Conservation (phyloP, 768 basidiomycete genomes). For the Daedalea quercina region DNA sequence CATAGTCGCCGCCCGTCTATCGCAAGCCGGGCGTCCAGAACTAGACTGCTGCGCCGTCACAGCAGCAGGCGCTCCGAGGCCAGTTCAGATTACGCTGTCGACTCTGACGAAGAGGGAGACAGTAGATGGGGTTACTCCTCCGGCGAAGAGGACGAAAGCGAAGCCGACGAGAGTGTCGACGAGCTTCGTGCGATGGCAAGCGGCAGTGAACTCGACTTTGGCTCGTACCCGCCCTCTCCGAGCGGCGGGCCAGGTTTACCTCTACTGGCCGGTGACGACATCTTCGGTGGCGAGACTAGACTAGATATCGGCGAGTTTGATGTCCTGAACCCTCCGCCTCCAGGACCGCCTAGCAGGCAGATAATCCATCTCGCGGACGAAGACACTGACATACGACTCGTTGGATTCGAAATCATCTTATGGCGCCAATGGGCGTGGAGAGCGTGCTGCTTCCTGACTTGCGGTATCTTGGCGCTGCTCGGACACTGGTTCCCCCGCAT, state of each 20-base stretch:
- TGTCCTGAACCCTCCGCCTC: constrained; percentile 60
- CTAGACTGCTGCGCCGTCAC: constrained; percentile 42
- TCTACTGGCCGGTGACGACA: constrained; percentile 67
- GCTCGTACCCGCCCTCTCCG: constrained; percentile 65
- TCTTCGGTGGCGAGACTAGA: constrained; percentile 79
- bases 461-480: constrained; percentile 70
- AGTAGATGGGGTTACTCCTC: constrained; percentile 95
- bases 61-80: constrained; percentile 46
- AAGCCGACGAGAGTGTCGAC: constrained; percentile 30
- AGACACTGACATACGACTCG: constrained; percentile 79
- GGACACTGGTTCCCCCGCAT: constrained; percentile 92
- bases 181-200: constrained; percentile 34
- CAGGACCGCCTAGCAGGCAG: constrained; percentile 81
- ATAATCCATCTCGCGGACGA: constrained; percentile 84
- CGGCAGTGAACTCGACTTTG: constrained; percentile 61
- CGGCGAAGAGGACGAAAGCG: constrained; percentile 63
- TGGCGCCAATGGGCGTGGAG: constrained; percentile 71
- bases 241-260: constrained; percentile 59
- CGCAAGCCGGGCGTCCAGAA: constrained; percentile 47
- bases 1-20: constrained; percentile 43
- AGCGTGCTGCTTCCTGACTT: constrained; percentile 53
- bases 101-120: constrained; percentile 44
- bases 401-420: constrained; percentile 69
- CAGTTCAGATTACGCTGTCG: constrained; percentile 53
- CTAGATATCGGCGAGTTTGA: constrained; percentile 77